Base-by-base conservation (phyloP, 2,329 filamentous ascomycete genomes). In the Paracoccidioides lutzii region DNA sequence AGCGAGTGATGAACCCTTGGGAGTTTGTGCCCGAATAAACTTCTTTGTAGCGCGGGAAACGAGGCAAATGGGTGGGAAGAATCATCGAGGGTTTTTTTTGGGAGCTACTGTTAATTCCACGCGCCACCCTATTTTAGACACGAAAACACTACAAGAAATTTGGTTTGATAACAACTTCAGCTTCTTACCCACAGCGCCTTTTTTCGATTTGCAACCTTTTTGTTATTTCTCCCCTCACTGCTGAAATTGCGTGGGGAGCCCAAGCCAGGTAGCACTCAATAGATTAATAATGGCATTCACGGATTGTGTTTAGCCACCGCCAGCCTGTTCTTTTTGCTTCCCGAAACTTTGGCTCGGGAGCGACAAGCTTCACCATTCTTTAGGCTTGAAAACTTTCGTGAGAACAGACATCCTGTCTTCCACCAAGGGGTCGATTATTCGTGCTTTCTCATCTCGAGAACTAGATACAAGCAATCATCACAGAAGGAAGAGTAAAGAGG, bases 261-360 rank as follows among this genome's bases (percentile, higher is more conserved):
- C n/a, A 50, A 50, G 48, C 48, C 48, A 52, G 15, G 15, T 40
- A 52, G 37, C 40, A 52, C 49, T 41, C 46, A 40, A 41, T 52
- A 52, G 49, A 52, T 42, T 52, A 32, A 52, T 52, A 52, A 52
- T 52, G 49, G 49, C 49, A 42, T 41, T 41, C 49, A 30, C 15
- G 5, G 37, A 22, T 30, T 52, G 22, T 30, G 14, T 12, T 32
- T 52, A 41, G 41, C 49, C 10, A 38, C 15, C 37, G 37, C 37
- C 49, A 22, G 46, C 33, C 15, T 52, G 15, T 3, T 41, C 32
- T 32, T 42, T 22, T 41, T 52, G 3, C 22, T 22, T 52, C 9
- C 49, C n/a, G 32, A 14, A 3, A 52, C 42, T 44, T 44, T 8
- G 42, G 14, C 7, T 15, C 10, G 2, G 42, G 42, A 15, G 14